Conservation (phyloP, 2,329 filamentous ascomycete species). For the Pestalotiopsis sp. region DNA sequence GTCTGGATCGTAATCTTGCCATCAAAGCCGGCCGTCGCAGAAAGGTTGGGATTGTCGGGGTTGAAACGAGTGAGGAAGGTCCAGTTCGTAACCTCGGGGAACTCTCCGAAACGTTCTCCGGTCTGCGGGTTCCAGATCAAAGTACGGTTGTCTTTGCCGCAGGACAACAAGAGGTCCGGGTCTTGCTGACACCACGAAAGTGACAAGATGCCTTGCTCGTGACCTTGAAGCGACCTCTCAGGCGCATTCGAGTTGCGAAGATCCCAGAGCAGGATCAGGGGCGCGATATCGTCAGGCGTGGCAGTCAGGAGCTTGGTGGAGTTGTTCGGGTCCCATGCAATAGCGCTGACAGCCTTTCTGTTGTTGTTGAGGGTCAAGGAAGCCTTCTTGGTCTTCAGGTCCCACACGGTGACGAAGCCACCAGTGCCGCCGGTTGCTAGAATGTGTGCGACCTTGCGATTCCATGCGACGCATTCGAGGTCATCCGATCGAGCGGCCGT, state of each 20-base stretch:
- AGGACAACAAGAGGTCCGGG: constrained; percentile 84
- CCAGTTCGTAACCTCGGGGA: constrained; percentile 99
- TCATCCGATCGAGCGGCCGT: constrained; percentile 89
- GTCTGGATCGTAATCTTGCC: constrained; percentile 95
- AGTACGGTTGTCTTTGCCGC: constrained; percentile 94
- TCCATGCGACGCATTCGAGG: constrained; percentile 97
- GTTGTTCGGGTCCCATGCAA: constrained; percentile 96
- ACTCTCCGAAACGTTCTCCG: constrained; percentile 84
- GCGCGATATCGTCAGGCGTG: constrained; percentile 84
- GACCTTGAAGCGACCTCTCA: constrained; percentile 85
- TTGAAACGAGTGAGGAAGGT: constrained; percentile 96
- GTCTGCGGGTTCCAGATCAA: constrained; percentile 96
- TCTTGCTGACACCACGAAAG: constrained; percentile 96
- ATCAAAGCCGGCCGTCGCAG: constrained; percentile 95
- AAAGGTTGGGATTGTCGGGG: constrained; percentile 87
- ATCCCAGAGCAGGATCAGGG: constrained; percentile 92
- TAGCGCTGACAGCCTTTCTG: constrained; percentile 90
- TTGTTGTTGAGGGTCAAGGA: constrained; percentile 95
- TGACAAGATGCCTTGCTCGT: constrained; percentile 91
- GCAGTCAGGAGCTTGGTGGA: constrained; percentile 93
- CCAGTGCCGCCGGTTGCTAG: constrained; percentile 90
- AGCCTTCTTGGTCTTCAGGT: constrained; percentile 96
- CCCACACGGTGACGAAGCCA: constrained; percentile 97
- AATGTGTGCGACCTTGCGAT: constrained; percentile 96
- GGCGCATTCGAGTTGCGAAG: constrained; percentile 94